Conservation (phyloP, 768 basidiomycete species). For the Leccinum subtestaceum region DNA sequence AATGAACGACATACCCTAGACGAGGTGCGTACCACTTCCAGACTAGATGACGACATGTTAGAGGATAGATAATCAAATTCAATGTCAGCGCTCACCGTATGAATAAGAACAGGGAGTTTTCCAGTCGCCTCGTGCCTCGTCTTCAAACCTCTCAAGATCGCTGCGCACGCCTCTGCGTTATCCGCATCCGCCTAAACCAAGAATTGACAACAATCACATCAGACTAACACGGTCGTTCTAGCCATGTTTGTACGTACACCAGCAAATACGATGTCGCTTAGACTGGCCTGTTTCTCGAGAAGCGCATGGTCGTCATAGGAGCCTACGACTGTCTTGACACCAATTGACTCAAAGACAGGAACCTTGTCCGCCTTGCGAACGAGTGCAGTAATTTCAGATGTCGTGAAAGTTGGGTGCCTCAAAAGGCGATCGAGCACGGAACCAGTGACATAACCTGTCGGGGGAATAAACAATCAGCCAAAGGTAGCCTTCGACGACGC, state of each 20-base stretch:
- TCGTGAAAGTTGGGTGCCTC: conserved; percentile 18
- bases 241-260: conserved; percentile 26
- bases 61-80: not conserved
- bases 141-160: conserved; percentile 53
- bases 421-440: conserved; percentile 32
- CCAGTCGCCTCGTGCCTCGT: conserved; percentile 42
- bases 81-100: conserved; percentile 47
- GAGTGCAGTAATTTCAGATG: conserved; percentile 28
- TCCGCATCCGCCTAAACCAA: conserved; percentile 44
- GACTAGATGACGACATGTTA: conserved; percentile 35
- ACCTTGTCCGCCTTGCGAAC: conserved; percentile 31
- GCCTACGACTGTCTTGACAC: conserved; percentile 35
- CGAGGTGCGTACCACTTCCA: conserved; percentile 40
- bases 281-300: conserved; percentile 42
- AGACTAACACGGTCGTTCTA: not conserved
- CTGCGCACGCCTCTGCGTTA: conserved; percentile 40
- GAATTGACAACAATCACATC: not conserved
- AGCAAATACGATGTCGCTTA: conserved; percentile 45
- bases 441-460: conserved; percentile 35
- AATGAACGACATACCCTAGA: not conserved
- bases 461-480: not conserved
- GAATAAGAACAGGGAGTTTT: conserved; percentile 48
- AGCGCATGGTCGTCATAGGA: conserved; percentile 43
- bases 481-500: not conserved
- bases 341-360: conserved; percentile 19